Percentiles rank a stretch among this genome's conserved stretches.
phyloP scores from a whole-genome alignment of 768 basidiomycete species.

The Tricholoma sp. region DNA sequence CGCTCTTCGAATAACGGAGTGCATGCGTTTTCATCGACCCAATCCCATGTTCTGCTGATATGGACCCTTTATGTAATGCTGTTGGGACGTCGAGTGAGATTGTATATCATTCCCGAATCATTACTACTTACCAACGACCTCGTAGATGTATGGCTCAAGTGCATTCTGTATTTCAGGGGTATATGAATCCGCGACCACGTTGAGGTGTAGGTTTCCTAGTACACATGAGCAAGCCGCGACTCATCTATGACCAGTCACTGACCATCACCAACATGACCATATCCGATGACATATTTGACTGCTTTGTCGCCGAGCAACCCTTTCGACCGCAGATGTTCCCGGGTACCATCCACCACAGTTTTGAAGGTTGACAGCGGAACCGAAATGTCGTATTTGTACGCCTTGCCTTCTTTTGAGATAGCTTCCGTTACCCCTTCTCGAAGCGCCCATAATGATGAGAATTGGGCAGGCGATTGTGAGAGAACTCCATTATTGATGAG shows the following conservation, averaged over 20 bases:
- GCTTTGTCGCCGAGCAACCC: constrained; percentile 66
- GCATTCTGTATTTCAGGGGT: constrained; percentile 79
- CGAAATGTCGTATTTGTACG: constrained; percentile 96
- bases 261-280: constrained; percentile 97
- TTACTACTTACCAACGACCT: constrained; percentile 66
- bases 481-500: constrained; percentile 88
- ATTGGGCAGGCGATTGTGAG: constrained; percentile 87
- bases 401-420: constrained; percentile 87
- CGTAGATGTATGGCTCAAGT: constrained; percentile 93
- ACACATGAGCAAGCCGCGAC: not conserved
- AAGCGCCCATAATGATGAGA: constrained; percentile 84
- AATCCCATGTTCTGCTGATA: constrained; percentile 96
- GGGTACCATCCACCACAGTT: constrained; percentile 75
- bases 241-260: constrained; percentile 18
- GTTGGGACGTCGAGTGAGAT: constrained; percentile 1
- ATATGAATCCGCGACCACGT: constrained; percentile 80
- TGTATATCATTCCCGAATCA: not conserved
- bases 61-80: constrained; percentile 81
- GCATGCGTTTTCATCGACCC: constrained; percentile 94
- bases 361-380: constrained; percentile 86
- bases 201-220: constrained; percentile 89
- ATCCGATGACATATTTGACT: constrained; percentile 85
- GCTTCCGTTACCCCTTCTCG: constrained; percentile 93
- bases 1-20: constrained; percentile 80
- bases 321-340: constrained; percentile 63